phyloP scores from a whole-genome alignment of 768 basidiomycete genomes.

The Rhizopogon salebrosus region DNA sequence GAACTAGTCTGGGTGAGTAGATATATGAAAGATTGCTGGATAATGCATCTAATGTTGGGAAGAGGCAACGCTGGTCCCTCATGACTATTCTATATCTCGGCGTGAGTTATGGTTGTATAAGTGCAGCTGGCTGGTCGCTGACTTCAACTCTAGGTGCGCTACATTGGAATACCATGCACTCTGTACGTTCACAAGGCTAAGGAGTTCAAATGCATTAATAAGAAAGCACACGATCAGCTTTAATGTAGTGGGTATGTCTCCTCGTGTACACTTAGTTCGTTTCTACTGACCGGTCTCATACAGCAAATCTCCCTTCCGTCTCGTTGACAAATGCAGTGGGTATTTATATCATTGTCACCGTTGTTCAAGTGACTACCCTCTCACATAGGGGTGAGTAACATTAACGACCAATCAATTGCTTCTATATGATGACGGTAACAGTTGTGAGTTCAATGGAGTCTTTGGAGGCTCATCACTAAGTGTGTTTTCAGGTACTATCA shows the following conservation, averaged over 20 bases:
- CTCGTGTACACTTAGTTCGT: background rate
- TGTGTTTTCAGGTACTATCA: background rate
- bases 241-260: background rate
- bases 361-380: background rate
- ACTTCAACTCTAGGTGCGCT: background rate
- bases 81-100: background rate
- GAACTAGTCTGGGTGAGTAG: no score
- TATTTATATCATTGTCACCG: background rate
- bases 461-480: background rate
- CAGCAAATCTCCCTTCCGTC: background rate
- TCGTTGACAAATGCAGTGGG: background rate
- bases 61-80: no score
- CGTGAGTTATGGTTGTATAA: background rate
- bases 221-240: background rate
- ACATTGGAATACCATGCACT: background rate
- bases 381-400: background rate
- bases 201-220: background rate
- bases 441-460: background rate
- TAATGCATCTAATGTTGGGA: no score
- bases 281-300: background rate
- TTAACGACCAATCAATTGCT: background rate
- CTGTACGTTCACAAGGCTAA: background rate
- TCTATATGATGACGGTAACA: background rate
- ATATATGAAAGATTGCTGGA: no score
- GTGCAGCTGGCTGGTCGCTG: background rate